Evolutionary conservation across 208 protist species (phyloP).

Genomic region (Acanthamoeba rhysodes): DNA sequence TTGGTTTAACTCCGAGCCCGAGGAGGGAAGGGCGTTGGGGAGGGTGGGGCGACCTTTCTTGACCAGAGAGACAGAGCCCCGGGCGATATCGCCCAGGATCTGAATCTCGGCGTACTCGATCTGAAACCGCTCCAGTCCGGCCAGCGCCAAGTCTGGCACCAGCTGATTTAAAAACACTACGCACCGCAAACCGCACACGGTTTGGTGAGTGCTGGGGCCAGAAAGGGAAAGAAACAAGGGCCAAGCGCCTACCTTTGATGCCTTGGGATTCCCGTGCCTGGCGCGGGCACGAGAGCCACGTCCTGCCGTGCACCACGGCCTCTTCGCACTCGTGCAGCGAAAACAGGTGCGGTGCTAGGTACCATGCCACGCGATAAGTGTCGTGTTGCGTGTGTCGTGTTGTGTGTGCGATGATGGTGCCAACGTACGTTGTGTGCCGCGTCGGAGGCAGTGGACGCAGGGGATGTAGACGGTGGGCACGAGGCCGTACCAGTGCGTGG

Average conservation of each 20-base stretch:
- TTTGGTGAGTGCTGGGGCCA: too few species aligned
- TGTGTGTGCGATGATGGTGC: neutral
- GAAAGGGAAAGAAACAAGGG: too few species aligned
- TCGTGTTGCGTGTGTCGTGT: neutral
- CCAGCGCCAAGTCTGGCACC: conserved; percentile 55
- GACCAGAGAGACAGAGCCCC: neutral
- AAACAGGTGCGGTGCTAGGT: neutral
- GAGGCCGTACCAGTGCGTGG: neutral
- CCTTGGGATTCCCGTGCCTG: neutral
- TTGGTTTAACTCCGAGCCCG: too few species aligned
- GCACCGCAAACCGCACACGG: neutral
- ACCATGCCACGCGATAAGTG: neutral
- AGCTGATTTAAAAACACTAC: conserved; percentile 67
- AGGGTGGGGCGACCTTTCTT: conserved; percentile 14
- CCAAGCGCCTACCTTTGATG: neutral
- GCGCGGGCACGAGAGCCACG: neutral
- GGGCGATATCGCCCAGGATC: conserved; percentile 14
- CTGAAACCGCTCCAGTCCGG: conserved; percentile 34
- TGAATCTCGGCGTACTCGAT: conserved; percentile 27
- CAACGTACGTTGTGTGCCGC: neutral
- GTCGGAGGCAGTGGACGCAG: conserved; percentile 37
- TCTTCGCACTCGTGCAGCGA: conserved; percentile 41
- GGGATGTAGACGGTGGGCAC: conserved; percentile 37
- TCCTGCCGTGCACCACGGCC: neutral
- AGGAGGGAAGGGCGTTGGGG: too few species aligned